phyloP scores from a whole-genome alignment of 768 basidiomycete genomes.

The Neoboletus brunneissimus region DNA sequence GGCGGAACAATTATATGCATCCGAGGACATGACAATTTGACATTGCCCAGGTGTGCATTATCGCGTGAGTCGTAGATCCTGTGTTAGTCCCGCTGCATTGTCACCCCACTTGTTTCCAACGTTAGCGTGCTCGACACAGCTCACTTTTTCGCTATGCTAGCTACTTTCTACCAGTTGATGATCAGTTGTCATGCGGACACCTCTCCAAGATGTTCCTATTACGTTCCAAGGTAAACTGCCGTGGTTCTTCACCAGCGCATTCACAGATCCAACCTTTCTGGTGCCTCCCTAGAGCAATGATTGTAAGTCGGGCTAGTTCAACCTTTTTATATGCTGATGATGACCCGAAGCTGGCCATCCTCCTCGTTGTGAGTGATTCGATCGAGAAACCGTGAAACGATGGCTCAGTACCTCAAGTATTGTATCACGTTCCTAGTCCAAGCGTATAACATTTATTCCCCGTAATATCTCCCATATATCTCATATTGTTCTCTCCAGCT shows the following conservation, averaged over 20 bases:
- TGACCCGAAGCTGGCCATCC: background rate
- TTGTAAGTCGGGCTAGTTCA: background rate
- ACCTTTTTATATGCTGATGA: background rate
- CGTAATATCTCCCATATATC: background rate
- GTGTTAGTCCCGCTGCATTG: background rate
- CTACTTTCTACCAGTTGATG: background rate
- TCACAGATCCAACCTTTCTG: too few species aligned
- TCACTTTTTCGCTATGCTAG: background rate
- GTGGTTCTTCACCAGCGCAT: background rate
- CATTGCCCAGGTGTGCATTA: constrained; percentile 3
- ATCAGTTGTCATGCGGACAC: background rate
- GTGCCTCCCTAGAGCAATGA: background rate
- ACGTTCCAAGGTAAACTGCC: background rate
- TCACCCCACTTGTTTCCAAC: background rate
- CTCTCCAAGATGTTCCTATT: background rate
- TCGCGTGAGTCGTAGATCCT: constrained; percentile 1
- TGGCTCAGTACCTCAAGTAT: constrained; percentile 3
- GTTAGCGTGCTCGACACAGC: constrained; percentile 2
- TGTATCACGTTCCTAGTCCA: constrained; percentile 16
- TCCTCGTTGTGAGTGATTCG: background rate
- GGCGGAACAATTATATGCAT: background rate
- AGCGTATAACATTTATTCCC: constrained; percentile 1
- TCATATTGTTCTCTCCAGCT: constrained; percentile 2
- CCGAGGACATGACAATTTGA: background rate
- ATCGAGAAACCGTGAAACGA: background rate